phyloP scores from a whole-genome alignment of 495 filamentous ascomycete genomes.

The Alectoria sarmentosa region DNA sequence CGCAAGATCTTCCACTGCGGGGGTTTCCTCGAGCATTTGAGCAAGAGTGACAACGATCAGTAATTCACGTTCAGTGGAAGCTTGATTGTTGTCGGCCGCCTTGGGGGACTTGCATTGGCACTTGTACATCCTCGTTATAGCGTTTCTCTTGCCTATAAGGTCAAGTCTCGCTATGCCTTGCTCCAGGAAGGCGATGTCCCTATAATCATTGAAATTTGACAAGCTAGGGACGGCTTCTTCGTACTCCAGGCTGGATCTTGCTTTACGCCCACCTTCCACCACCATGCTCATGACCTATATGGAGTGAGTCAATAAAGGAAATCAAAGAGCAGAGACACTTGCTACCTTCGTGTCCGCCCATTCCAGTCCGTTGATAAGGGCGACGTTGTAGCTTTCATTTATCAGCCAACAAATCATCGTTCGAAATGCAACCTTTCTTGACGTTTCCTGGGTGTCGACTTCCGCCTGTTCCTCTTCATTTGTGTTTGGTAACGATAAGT shows the following conservation, averaged over 20 bases:
- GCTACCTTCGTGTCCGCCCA: slow-evolving; percentile 53
- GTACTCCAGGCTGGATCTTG: not conserved
- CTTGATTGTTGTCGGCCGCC: not conserved
- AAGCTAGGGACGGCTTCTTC: not conserved
- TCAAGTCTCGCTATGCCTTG: not conserved
- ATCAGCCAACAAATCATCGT: slow-evolving; percentile 45
- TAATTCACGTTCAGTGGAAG: slow-evolving; percentile 9
- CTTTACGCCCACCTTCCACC: slow-evolving; percentile 32
- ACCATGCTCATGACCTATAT: slow-evolving; percentile 40
- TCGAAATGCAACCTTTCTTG: slow-evolving; percentile 33
- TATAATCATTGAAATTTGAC: not conserved
- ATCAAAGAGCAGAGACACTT: not conserved
- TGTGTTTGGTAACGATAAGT: not conserved
- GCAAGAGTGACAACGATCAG: slow-evolving; percentile 14
- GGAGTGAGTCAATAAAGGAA: not conserved
- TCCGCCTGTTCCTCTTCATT: not conserved
- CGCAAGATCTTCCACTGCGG: not conserved
- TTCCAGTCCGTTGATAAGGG: slow-evolving; percentile 52
- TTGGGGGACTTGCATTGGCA: slow-evolving; percentile 11
- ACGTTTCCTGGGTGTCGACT: slow-evolving; percentile 12
- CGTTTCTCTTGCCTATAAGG: not conserved
- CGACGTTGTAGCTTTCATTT: slow-evolving; percentile 45
- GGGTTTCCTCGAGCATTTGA: slow-evolving; percentile 3
- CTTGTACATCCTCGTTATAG: no score
- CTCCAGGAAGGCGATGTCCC: not conserved